These are phyloP conservation scores for Ocimum tenuiflorum DNA, from an alignment of 257 asterid genomes.

Conservation along the genomic window DNA sequence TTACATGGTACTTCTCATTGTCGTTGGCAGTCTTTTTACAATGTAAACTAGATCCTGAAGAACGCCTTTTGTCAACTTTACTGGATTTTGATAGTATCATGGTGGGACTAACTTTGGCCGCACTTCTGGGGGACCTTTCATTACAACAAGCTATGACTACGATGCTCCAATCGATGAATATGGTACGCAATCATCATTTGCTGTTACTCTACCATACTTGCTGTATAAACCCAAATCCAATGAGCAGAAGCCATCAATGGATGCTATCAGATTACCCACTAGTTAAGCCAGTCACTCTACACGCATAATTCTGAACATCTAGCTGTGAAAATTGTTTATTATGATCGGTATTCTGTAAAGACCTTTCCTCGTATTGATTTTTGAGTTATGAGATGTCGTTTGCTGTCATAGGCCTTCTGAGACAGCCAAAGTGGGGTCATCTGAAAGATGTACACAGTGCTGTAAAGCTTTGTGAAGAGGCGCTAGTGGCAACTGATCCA, in stretches of 20 bases:
- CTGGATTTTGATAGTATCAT: constrained; percentile 48
- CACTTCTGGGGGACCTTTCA: constrained; percentile 73
- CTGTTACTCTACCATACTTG: not conserved
- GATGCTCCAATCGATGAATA: constrained; percentile 85
- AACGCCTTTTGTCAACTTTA: not conserved
- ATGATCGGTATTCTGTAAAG: not conserved
- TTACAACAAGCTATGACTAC: constrained; percentile 74
- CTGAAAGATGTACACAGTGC: constrained; percentile 65
- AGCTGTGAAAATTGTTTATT: not conserved
- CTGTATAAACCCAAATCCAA: not conserved
- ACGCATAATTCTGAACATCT: too few species aligned
- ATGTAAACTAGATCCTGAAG: not conserved
- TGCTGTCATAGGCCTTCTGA: constrained; percentile 38
- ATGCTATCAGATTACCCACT: not conserved
- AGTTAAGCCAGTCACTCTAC: not conserved
- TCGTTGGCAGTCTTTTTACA: not conserved
- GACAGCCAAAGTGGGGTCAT: constrained; percentile 81
- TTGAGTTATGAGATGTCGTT: not conserved
- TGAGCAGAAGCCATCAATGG: not conserved
- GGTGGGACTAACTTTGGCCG: constrained; percentile 93
- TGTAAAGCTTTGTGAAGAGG: constrained; percentile 69
- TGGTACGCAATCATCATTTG: constrained; percentile 30
- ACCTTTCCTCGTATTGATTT: not conserved
- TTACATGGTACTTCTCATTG: constrained; percentile 56
- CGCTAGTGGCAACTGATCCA: constrained; percentile 63